Evolutionary conservation across 1,139 yeast species (phyloP).

Genomic region (Pichia sp.): DNA sequence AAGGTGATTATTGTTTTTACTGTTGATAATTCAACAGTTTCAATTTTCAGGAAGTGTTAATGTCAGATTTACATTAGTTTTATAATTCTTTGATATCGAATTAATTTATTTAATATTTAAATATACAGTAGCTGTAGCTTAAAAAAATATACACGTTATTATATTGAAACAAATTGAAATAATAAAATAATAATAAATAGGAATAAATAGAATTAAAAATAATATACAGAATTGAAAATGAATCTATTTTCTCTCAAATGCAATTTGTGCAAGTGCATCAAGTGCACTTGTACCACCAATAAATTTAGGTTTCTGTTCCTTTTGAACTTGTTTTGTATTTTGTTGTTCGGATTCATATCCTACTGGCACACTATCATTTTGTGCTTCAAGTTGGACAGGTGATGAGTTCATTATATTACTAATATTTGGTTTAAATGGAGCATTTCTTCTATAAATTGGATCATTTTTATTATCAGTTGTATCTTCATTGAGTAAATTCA

Average conservation of each 20-base stretch:
- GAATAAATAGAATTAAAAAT: neutral
- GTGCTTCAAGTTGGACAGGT: neutral
- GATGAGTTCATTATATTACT: conserved; percentile 12
- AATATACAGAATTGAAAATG: conserved; percentile 1
- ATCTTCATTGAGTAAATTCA: conserved; percentile 28
- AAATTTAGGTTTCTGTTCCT: conserved; percentile 7
- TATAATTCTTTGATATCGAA: neutral
- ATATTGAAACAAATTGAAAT: neutral
- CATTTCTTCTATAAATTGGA: neutral
- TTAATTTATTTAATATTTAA: neutral
- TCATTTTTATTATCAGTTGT: neutral
- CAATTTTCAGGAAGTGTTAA: no score
- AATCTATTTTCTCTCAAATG: conserved; percentile 26
- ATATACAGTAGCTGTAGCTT: neutral
- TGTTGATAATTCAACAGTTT: no score
- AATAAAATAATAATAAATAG: neutral
- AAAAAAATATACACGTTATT: neutral
- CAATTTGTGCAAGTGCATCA: conserved; percentile 30
- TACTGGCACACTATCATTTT: neutral
- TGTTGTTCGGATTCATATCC: conserved; percentile 1
- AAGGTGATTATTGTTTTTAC: no score
- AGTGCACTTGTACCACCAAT: conserved; percentile 26
- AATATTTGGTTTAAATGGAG: conserved; percentile 13
- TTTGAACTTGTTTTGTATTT: conserved; percentile 5
- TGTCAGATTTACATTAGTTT: no score